phyloP scores from a whole-genome alignment of 768 basidiomycete genomes.

The Stropharia rugosoannulata region DNA sequence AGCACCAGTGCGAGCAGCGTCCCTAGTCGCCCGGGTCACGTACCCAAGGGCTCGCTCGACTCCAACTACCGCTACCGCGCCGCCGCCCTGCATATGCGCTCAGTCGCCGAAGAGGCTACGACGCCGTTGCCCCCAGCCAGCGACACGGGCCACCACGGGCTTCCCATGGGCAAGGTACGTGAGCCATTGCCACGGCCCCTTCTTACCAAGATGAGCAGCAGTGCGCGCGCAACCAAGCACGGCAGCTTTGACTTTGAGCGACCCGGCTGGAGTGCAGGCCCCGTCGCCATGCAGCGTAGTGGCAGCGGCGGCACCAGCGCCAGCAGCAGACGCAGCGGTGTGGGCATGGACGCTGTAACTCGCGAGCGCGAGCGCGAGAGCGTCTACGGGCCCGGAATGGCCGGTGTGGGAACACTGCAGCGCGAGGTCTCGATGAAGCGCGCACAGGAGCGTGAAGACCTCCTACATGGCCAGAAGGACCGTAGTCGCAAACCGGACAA shows the following conservation, averaged over 20 bases:
- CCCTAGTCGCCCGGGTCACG: conserved; percentile 9
- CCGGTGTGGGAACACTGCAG: conserved; percentile 45
- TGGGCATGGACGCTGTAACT: conserved; percentile 6
- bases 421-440: conserved; percentile 39
- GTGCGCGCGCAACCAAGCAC: conserved; percentile 51
- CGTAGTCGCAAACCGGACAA: conserved; percentile 21
- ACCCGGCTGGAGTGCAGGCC: conserved; percentile 43
- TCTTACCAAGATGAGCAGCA: conserved; percentile 23
- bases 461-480: conserved; percentile 19
- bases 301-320: conserved; percentile 36
- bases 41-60: conserved; percentile 32
- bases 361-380: conserved; percentile 31
- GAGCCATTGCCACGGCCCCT: conserved; percentile 15
- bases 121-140: conserved; percentile 1
- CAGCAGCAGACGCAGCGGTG: conserved; percentile 30
- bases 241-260: conserved; percentile 80
- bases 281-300: conserved; percentile 40
- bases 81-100: conserved; percentile 23
- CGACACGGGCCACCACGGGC: conserved; percentile 8
- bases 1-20: conserved; percentile 1
- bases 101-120: conserved; percentile 35
- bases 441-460: conserved; percentile 37
- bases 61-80: conserved; percentile 35
- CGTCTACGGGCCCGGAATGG: conserved; percentile 38
- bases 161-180: conserved; percentile 24